A percentile compares a stretch with the other conserved stretches of the same genome.
phyloP scores from a whole-genome alignment of 306 rosid genomes.

The Pterocarpus macrocarpus region DNA sequence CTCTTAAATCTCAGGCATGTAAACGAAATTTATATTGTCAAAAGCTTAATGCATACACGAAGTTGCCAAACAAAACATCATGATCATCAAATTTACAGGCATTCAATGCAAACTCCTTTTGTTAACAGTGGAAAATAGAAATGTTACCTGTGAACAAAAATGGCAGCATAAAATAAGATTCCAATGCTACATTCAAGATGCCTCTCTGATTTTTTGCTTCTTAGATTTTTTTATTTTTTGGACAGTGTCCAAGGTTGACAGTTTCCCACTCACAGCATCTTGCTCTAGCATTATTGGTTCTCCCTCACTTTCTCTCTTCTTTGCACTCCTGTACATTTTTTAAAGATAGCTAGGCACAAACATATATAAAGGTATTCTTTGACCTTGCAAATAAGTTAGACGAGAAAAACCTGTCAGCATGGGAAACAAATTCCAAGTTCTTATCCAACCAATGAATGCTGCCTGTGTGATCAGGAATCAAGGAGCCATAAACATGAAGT shows the following conservation, averaged over 20 bases:
- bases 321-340: constrained; percentile 50
- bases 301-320: constrained; percentile 61
- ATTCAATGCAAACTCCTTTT: not conserved
- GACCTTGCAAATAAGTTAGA: not conserved
- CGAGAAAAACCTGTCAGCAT: constrained; percentile 57
- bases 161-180: constrained; percentile 15
- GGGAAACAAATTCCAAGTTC: constrained; percentile 55
- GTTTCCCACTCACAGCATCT: constrained; percentile 42
- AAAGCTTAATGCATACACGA: not conserved
- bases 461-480: constrained; percentile 76
- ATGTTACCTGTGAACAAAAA: constrained; percentile 45
- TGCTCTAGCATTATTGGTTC: constrained; percentile 45
- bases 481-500: constrained; percentile 76
- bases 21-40: too few relatives aligned
- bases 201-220: constrained; percentile 52
- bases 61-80: not conserved
- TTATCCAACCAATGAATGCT: constrained; percentile 75
- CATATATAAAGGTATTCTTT: not conserved
- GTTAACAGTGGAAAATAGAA: not conserved
- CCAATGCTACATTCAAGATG: constrained; percentile 45
- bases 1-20: not conserved
- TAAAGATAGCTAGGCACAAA: constrained; percentile 22
- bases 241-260: constrained; percentile 39
- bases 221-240: constrained; percentile 53
- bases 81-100: constrained; percentile 23